A percentile compares a stretch with the other conserved stretches of the same genome.
Conservation (phyloP, 805 yeast species). For the Kodamaea leandrae region DNA sequence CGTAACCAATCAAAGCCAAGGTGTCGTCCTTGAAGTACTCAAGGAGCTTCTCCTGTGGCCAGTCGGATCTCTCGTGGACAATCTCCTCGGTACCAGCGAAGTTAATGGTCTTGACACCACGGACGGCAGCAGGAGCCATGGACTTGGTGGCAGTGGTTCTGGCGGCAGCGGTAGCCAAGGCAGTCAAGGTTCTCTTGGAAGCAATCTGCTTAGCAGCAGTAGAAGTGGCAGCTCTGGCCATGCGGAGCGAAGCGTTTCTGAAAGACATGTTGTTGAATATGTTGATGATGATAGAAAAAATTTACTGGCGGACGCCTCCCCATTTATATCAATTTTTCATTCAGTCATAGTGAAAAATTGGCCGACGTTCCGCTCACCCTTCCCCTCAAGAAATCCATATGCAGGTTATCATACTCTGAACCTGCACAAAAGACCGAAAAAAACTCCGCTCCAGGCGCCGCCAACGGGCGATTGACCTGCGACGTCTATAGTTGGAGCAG, state of each 20-base stretch:
- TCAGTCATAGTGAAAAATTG: slow-evolving; percentile 3
- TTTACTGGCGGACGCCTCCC: slow-evolving; percentile 1
- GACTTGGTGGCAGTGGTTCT: slow-evolving; percentile 43
- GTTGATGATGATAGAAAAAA: not conserved
- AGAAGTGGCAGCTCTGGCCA: slow-evolving; percentile 47
- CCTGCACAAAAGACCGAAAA: not conserved
- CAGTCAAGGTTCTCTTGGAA: slow-evolving; percentile 66
- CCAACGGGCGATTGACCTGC: not conserved
- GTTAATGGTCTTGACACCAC: slow-evolving; percentile 96
- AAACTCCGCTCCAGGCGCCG: slow-evolving; percentile 4
- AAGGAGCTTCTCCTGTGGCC: slow-evolving; percentile 96
- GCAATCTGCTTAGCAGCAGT: slow-evolving; percentile 44
- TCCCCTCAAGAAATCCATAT: not conserved
- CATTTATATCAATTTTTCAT: slow-evolving; percentile 5
- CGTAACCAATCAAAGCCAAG: slow-evolving; percentile 96
- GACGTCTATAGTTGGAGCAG: not conserved
- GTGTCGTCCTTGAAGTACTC: slow-evolving; percentile 98
- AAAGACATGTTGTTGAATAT: slow-evolving; percentile 33
- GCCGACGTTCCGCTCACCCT: slow-evolving; percentile 7
- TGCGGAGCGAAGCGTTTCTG: slow-evolving; percentile 41
- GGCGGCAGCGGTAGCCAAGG: slow-evolving; percentile 44
- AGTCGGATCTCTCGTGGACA: slow-evolving; percentile 98
- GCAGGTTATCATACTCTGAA: not conserved
- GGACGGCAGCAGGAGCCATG: slow-evolving; percentile 52
- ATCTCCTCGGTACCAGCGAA: slow-evolving; percentile 93